Conservation (phyloP, 2,329 filamentous ascomycete species). For the Cordyceps fumosorosea region DNA sequence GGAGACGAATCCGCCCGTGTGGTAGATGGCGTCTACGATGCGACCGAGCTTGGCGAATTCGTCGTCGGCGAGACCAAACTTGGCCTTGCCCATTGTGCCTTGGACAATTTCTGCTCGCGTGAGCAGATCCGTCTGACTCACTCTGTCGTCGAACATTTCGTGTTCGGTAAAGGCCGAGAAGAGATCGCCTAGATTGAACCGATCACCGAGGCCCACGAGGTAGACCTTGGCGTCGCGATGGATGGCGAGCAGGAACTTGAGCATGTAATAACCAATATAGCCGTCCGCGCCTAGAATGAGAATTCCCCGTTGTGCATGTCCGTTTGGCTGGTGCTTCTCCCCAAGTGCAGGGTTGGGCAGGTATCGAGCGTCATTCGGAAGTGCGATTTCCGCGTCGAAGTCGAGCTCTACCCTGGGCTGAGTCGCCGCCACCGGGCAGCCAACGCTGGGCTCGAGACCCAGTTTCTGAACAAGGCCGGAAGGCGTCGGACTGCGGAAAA, state of each 20-base stretch:
- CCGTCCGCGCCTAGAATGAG: slow-evolving; percentile 1
- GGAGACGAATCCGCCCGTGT: slow-evolving; percentile 22
- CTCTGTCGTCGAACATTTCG: slow-evolving; percentile 15
- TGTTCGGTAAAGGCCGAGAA: slow-evolving; percentile 18
- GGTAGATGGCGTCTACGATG: slow-evolving; percentile 20
- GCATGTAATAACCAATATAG: background rate
- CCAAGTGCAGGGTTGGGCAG: background rate
- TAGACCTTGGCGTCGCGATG: background rate
- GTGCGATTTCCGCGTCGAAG: background rate
- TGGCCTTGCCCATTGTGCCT: slow-evolving; percentile 17
- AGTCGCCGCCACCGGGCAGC: no score
- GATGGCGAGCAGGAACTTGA: background rate
- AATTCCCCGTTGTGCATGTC: background rate
- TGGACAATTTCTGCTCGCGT: slow-evolving; percentile 16
- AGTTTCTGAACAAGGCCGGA: background rate
- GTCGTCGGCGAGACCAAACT: slow-evolving; percentile 20
- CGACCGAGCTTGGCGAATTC: slow-evolving; percentile 20
- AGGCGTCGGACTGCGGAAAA: slow-evolving; percentile 20
- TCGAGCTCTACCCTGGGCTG: background rate
- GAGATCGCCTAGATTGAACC: slow-evolving; percentile 7
- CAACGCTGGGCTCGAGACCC: background rate
- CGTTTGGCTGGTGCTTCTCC: background rate
- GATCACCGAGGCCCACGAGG: background rate
- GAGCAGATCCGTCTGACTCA: slow-evolving; percentile 13
- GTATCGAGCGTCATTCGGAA: background rate